Percentiles rank a stretch among this genome's conserved stretches.
phyloP scores from a whole-genome alignment of 495 filamentous ascomycete genomes.

The Extremus antarcticus region DNA sequence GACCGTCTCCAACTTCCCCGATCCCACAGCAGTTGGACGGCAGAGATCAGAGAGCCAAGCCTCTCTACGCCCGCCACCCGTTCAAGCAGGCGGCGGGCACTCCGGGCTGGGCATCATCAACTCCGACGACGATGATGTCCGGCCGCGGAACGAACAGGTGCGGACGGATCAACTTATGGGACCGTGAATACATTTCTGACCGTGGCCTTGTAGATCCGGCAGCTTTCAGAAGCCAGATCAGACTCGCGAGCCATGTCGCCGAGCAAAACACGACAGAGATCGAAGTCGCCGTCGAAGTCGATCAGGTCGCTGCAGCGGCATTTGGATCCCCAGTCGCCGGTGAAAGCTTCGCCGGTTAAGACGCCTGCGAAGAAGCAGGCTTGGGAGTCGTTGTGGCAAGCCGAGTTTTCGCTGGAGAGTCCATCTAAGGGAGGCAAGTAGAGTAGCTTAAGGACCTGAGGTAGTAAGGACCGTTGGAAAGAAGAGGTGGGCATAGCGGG shows the following conservation, averaged over 20 bases:
- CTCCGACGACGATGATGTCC: constrained; percentile 6
- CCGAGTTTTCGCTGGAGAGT: constrained; percentile 15
- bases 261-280: constrained; percentile 5
- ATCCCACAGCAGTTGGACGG: not conserved
- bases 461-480: not conserved
- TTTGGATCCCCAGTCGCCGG: constrained; percentile 7
- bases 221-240: not conserved
- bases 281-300: constrained; percentile 16
- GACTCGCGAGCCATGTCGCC: constrained; percentile 3
- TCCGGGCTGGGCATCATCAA: constrained; percentile 16
- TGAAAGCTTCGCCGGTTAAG: constrained; percentile 10
- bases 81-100: not conserved
- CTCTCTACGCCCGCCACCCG: constrained; percentile 5
- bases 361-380: not conserved
- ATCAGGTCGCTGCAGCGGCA: constrained; percentile 16
- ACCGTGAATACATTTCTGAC: constrained; percentile 17
- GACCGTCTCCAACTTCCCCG: not conserved
- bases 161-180: constrained; percentile 32
- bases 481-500: not conserved
- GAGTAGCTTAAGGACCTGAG: not conserved
- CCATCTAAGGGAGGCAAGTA: not conserved
- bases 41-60: constrained; percentile 9
- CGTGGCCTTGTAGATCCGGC: not conserved
- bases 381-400: constrained; percentile 16
- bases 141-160: constrained; percentile 27